phyloP scores from a whole-genome alignment of 2,329 filamentous ascomycete species.

The Alternaria triticina region DNA sequence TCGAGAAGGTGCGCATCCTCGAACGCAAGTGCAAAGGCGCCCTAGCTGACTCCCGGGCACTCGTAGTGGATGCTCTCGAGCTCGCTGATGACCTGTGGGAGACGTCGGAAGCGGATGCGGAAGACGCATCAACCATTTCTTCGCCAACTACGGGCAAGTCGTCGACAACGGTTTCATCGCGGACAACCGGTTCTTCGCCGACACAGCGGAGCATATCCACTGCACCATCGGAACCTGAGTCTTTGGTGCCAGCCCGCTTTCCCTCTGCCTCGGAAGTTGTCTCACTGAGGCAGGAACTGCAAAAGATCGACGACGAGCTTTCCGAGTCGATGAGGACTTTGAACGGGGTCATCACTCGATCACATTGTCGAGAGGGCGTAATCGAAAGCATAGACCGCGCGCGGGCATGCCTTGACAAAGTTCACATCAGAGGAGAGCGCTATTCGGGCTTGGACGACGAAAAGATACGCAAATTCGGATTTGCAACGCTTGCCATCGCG shows the following conservation, averaged over 20 bases:
- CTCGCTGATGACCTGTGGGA: background rate
- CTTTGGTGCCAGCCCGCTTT: background rate
- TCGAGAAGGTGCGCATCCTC: background rate
- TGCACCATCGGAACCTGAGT: background rate
- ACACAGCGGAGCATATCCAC: background rate
- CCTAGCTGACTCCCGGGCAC: background rate
- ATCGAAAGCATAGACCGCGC: background rate
- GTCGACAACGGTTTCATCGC: background rate
- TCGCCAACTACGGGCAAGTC: background rate
- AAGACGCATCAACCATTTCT: background rate
- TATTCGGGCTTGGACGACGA: background rate
- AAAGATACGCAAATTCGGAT: background rate
- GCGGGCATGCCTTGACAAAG: background rate
- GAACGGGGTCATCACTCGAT: background rate
- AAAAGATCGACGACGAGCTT: background rate
- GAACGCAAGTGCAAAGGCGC: background rate
- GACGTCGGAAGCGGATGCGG: background rate
- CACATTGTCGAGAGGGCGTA: background rate
- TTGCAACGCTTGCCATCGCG: background rate
- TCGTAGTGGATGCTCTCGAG: background rate
- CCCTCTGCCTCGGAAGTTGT: background rate
- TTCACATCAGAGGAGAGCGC: background rate
- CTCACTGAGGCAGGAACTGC: background rate
- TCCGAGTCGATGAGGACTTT: background rate
- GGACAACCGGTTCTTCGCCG: background rate